Evolutionary conservation across 2,329 filamentous ascomycete species (phyloP).

Genomic region (Epichloe aotearoae): DNA sequence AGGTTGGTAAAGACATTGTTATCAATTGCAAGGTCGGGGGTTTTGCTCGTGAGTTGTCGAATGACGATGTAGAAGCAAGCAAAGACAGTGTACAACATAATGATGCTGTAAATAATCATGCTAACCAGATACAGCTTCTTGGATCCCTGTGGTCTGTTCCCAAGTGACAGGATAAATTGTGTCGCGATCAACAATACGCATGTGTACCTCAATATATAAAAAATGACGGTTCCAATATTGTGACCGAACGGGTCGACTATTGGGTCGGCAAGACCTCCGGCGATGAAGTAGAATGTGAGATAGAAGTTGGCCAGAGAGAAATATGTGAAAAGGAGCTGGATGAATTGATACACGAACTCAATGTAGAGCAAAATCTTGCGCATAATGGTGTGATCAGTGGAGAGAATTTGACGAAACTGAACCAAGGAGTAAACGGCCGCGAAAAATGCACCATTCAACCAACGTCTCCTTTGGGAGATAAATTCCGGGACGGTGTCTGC

Average conservation of each 20-base stretch:
- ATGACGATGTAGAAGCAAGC: constrained; percentile 81
- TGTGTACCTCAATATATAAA: constrained; percentile 76
- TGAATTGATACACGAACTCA: constrained; percentile 89
- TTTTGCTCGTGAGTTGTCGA: constrained; percentile 51
- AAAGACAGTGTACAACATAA: constrained; percentile 94
- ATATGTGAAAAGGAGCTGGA: constrained; percentile 89
- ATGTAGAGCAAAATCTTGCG: constrained; percentile 88
- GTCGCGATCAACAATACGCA: constrained; percentile 80
- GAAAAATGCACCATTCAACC: constrained; percentile 98
- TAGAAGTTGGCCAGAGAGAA: constrained; percentile 99
- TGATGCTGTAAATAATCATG: constrained; percentile 81
- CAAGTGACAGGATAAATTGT: constrained; percentile 93
- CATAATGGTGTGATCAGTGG: constrained; percentile 76
- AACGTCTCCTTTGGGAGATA: constrained; percentile 87
- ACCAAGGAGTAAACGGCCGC: constrained; percentile 94
- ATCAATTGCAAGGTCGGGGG: constrained; percentile 45
- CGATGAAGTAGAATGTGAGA: constrained; percentile 95
- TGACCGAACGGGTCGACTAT: constrained; percentile 84
- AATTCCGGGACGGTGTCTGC: constrained; percentile 87
- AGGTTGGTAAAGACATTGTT: constrained; percentile 93
- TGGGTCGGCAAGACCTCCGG: constrained; percentile 71
- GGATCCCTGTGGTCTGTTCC: constrained; percentile 89
- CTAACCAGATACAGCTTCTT: constrained; percentile 78
- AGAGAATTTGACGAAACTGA: constrained; percentile 87
- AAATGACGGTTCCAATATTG: constrained; percentile 71